These are phyloP conservation scores for Diaporthe vexans DNA, from an alignment of 2,329 filamentous ascomycete species.

Conservation along the genomic window DNA sequence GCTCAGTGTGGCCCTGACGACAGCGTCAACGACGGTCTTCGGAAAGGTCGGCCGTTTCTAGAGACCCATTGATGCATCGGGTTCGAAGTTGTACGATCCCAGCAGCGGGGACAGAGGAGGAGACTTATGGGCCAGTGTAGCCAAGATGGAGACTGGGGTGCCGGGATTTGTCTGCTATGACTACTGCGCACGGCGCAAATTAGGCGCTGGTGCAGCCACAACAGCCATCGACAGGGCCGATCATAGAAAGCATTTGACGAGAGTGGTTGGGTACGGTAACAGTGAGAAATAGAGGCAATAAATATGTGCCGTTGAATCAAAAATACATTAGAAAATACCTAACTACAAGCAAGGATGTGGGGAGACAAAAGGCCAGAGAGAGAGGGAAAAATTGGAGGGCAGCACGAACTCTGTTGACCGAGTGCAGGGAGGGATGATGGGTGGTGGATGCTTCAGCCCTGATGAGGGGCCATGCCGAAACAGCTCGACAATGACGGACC, in stretches of 20 bases:
- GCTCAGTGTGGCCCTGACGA: neutral
- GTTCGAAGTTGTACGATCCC: neutral
- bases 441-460: slow-evolving; percentile 9
- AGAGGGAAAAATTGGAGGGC: neutral
- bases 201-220: slow-evolving; percentile 20
- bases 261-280: neutral
- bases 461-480: slow-evolving; percentile 19
- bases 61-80: neutral
- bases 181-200: neutral
- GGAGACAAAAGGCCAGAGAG: too few species aligned
- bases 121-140: neutral
- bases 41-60: slow-evolving; percentile 7
- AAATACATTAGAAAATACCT: neutral
- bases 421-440: slow-evolving; percentile 9
- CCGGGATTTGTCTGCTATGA: neutral
- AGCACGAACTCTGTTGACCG: slow-evolving; percentile 30
- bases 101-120: slow-evolving; percentile 24
- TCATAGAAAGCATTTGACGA: neutral
- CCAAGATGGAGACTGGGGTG: slow-evolving; percentile 1
- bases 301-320: neutral
- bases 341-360: neutral
- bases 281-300: neutral
- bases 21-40: neutral
- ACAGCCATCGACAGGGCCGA: slow-evolving; percentile 8
- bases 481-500: neutral